Conservation (phyloP, 2,329 filamentous ascomycete species). For the Diaporthe vexans region DNA sequence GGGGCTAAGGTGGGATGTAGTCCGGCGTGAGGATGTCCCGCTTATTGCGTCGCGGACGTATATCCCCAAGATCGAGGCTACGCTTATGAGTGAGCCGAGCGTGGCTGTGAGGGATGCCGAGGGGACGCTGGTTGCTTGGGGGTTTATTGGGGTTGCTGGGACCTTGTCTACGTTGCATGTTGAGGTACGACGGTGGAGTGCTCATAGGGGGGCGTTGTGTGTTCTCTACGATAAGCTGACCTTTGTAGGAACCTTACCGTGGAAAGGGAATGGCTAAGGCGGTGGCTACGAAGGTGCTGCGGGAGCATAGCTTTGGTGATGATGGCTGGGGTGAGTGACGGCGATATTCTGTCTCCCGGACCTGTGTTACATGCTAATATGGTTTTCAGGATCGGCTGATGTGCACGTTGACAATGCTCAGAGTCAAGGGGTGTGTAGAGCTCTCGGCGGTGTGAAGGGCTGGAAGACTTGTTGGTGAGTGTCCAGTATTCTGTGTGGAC, state of each 20-base stretch:
- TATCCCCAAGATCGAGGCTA: slow-evolving; percentile 68
- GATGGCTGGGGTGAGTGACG: slow-evolving; percentile 61
- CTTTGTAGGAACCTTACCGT: slow-evolving; percentile 65
- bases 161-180: slow-evolving; percentile 47
- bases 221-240: neutral
- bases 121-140: slow-evolving; percentile 72
- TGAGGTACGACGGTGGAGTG: slow-evolving; percentile 42
- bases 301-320: slow-evolving; percentile 62
- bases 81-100: slow-evolving; percentile 60
- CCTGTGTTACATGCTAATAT: neutral
- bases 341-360: neutral
- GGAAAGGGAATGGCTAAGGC: slow-evolving; percentile 74
- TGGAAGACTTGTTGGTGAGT: slow-evolving; percentile 74
- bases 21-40: slow-evolving; percentile 66
- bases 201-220: neutral
- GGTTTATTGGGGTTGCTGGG: slow-evolving; percentile 64
- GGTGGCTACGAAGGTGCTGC: slow-evolving; percentile 70
- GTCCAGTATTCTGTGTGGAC: neutral
- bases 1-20: slow-evolving; percentile 68
- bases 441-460: slow-evolving; percentile 67
- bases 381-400: slow-evolving; percentile 66
- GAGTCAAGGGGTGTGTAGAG: slow-evolving; percentile 73
- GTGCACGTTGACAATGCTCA: slow-evolving; percentile 72
- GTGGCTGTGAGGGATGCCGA: slow-evolving; percentile 60
- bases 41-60: slow-evolving; percentile 68